These are phyloP conservation scores for Ilyonectria mors-panacis DNA, from an alignment of 2,329 filamentous ascomycete species.

Conservation along the genomic window DNA sequence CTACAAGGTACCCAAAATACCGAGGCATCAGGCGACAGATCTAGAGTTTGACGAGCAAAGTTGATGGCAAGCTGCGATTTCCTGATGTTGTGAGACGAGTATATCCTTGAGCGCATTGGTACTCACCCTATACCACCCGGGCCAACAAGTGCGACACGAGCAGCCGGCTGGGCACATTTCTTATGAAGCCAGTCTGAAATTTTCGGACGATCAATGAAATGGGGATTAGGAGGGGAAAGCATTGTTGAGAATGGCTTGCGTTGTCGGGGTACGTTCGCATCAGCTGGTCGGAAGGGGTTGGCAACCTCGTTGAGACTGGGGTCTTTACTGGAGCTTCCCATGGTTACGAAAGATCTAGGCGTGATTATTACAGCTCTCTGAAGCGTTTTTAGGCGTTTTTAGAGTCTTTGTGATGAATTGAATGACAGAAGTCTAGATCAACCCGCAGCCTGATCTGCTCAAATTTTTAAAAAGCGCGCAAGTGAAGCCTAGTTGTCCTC, in stretches of 20 bases:
- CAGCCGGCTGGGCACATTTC: background rate
- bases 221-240: background rate
- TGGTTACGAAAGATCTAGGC: too few relatives aligned
- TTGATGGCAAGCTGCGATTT: slow-evolving; percentile 33
- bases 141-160: slow-evolving; percentile 13
- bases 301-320: too few relatives aligned
- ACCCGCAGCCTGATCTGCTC: too few relatives aligned
- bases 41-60: slow-evolving; percentile 17
- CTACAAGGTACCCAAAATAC: slow-evolving; percentile 29
- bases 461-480: too few relatives aligned
- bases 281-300: background rate
- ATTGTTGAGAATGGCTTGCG: background rate
- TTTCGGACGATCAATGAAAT: background rate
- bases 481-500: too few relatives aligned
- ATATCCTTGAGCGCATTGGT: background rate
- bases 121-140: slow-evolving; percentile 19
- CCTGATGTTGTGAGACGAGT: background rate
- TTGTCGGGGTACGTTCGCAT: background rate
- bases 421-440: too few relatives aligned
- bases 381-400: too few relatives aligned
- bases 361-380: too few relatives aligned
- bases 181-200: background rate
- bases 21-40: background rate
- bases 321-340: too few relatives aligned
- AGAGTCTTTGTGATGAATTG: too few relatives aligned